Evolutionary conservation across 441 rosid genomes (phyloP).

Genomic region (Bruguiera hainesii): DNA sequence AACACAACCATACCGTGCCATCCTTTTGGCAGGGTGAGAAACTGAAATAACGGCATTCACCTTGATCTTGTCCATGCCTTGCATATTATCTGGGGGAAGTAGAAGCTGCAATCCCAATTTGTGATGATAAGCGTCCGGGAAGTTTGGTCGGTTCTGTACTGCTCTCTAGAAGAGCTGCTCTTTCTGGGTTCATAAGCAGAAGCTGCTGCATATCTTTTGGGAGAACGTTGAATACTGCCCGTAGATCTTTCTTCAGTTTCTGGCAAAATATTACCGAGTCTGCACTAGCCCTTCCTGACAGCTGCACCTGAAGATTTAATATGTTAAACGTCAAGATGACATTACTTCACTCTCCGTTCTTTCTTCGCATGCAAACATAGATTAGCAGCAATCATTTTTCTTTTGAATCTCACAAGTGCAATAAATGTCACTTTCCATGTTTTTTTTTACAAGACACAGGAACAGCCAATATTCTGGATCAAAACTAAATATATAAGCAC

Average conservation of each 20-base stretch:
- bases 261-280: slow-evolving; percentile 45
- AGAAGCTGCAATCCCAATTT: slow-evolving; percentile 23
- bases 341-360: background rate
- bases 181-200: slow-evolving; percentile 80
- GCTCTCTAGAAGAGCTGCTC: slow-evolving; percentile 61
- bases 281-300: slow-evolving; percentile 39
- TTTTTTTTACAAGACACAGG: too few relatives aligned
- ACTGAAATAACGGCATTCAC: slow-evolving; percentile 15
- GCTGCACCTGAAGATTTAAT: slow-evolving; percentile 45
- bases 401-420: too few relatives aligned
- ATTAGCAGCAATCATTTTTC: background rate
- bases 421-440: too few relatives aligned
- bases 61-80: slow-evolving; percentile 11
- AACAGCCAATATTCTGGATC: too few relatives aligned
- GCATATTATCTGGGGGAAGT: slow-evolving; percentile 25
- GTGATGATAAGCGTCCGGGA: slow-evolving; percentile 31
- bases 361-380: background rate
- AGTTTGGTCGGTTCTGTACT: slow-evolving; percentile 29
- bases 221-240: slow-evolving; percentile 61
- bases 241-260: slow-evolving; percentile 82
- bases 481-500: too few relatives aligned
- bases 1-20: slow-evolving; percentile 10
- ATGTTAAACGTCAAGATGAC: background rate
- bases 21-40: slow-evolving; percentile 23
- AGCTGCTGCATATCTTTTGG: slow-evolving; percentile 90